Evolutionary conservation across 1,284 basidiomycete species (phyloP), one percentile per base, ranked within the genome.

Genomic region (Apiotrichum veenhuisii): DNA sequence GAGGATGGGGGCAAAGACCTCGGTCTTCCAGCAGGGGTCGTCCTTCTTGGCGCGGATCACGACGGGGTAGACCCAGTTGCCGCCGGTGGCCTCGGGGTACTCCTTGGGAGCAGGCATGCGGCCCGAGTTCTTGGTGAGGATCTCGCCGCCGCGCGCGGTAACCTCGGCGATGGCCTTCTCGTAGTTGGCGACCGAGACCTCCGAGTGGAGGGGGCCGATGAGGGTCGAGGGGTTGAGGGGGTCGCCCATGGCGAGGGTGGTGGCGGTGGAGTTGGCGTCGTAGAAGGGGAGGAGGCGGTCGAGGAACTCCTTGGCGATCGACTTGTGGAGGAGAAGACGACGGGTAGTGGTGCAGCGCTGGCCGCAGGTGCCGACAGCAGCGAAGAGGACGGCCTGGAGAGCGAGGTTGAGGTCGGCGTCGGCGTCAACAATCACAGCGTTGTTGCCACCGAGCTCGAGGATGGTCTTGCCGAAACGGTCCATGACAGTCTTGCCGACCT

Each of bases 271-370:
- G 20, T 61, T 50, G 75, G 94, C 93, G 27, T 90, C 82, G 61
- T 83, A 83, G 69, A 71, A 59, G 26, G 67, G 62, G n/a, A 85
- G 80, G 18, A 97, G 83, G 20, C 83, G 83, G 37, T 83, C 80
- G 58, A 95, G 80, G 79, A 97, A 93, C 58, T 84, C 78, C 36
- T 82, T 71, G 1, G 91, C 86, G 64, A 98, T 85, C 58, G 83
- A 78, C 43, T 84, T 84, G 75, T 98, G 94, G 55, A 97, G 82
- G 77, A 91, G 89, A 15, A 97, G 83, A 54, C 94, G 83, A 52
- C 94, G 84, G 1, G 93, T 97, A 22, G 92, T 88, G 1, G 94
- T 97, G 79, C 94, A 98, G 49, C 94, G 83, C 74, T 97, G 94
- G 23, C 94, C 94, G 34, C 91, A 89, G 42, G 94, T 97, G 43